Conservation (phyloP, 1,139 yeast genomes). For the Trichomonascaceae sp. region DNA sequence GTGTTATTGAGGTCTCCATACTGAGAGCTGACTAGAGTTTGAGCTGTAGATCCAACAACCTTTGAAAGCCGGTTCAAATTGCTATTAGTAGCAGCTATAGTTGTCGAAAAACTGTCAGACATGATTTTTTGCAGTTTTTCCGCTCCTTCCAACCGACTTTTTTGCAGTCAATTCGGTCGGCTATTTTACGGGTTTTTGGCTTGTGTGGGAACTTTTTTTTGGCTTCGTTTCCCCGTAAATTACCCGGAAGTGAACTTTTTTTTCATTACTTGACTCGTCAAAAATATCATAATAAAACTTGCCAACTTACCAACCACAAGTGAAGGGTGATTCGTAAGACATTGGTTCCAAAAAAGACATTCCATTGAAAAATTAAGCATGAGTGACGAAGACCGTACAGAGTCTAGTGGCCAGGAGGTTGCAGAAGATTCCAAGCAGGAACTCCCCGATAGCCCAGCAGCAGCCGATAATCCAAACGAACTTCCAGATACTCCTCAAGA, state of each 20-base stretch:
- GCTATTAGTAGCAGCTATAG: constrained; percentile 34
- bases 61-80: constrained; percentile 34
- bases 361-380: neutral
- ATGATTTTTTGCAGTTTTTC: neutral
- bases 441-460: neutral
- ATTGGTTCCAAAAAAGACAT: neutral
- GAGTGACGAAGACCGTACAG: neutral
- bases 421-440: neutral
- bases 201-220: neutral
- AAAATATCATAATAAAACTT: too few relatives aligned
- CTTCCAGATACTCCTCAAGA: neutral
- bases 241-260: neutral
- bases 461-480: neutral
- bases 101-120: constrained; percentile 27
- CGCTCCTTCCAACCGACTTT: neutral
- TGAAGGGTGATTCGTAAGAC: neutral
- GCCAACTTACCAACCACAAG: neutral
- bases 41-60: constrained; percentile 36
- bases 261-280: neutral
- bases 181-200: neutral
- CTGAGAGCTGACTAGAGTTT: constrained; percentile 28
- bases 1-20: constrained; percentile 38
- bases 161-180: neutral
- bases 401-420: neutral
- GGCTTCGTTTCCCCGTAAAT: neutral